These are phyloP conservation scores for Gossypium gossypioides DNA, from an alignment of 441 rosid genomes.

Conservation along the genomic window DNA sequence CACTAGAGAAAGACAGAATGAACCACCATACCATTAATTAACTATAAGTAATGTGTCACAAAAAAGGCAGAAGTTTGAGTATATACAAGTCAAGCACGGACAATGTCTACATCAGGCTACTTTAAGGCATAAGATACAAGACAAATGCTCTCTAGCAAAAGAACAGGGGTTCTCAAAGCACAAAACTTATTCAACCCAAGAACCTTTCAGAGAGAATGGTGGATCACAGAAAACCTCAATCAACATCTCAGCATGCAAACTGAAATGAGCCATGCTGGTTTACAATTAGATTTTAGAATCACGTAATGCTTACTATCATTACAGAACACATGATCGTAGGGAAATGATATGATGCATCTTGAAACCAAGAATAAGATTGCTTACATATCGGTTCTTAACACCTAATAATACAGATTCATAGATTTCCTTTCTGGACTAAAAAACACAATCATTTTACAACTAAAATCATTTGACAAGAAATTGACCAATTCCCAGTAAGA, in stretches of 20 bases:
- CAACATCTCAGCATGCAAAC: not conserved
- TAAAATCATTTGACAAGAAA: not conserved
- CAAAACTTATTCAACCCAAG: not conserved
- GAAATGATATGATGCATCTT: not conserved
- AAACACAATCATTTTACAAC: not conserved
- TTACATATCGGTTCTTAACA: not conserved
- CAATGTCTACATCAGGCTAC: not conserved
- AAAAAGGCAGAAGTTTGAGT: not conserved
- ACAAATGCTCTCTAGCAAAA: not conserved
- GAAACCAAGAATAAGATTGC: not conserved
- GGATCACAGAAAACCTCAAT: not conserved
- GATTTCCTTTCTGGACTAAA: not conserved
- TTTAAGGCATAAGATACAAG: not conserved
- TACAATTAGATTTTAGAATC: not conserved
- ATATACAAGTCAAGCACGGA: not conserved
- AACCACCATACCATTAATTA: constrained; percentile 3
- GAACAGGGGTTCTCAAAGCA: not conserved
- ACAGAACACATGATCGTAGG: not conserved
- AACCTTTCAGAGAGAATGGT: not conserved
- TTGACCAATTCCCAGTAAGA: not conserved
- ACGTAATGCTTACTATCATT: not conserved
- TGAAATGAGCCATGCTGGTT: not conserved
- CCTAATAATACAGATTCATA: not conserved
- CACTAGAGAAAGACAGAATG: constrained; percentile 38
- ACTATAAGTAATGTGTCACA: not conserved